Conservation (phyloP, 352 stramenopile species). For the Globisporangium nunn region DNA sequence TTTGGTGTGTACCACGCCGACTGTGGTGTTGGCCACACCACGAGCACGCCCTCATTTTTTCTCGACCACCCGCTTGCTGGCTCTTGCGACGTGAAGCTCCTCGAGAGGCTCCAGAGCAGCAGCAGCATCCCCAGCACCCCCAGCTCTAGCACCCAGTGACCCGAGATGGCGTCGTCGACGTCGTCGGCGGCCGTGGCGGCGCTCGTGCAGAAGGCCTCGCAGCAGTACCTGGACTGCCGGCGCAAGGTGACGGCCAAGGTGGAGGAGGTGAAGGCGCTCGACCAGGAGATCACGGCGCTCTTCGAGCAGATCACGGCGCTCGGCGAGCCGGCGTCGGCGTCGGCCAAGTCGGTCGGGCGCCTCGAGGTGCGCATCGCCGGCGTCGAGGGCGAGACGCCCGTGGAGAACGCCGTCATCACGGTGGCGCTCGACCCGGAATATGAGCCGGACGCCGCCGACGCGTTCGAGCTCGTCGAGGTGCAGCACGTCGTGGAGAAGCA, state of each 20-base stretch:
- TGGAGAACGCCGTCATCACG: conserved; percentile 48
- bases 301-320: conserved; percentile 65
- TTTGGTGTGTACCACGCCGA: background rate
- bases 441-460: conserved; percentile 35
- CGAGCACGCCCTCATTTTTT: background rate
- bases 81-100: background rate
- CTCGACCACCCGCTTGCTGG: conserved; percentile 2
- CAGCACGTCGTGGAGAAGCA: conserved; percentile 54
- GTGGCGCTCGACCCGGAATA: conserved; percentile 75
- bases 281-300: conserved; percentile 62
- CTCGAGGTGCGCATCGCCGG: conserved; percentile 51
- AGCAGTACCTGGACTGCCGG: conserved; percentile 79
- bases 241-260: conserved; percentile 73
- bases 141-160: background rate
- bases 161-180: conserved; percentile 37
- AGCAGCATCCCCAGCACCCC: background rate
- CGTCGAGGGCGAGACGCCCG: conserved; percentile 51
- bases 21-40: background rate
- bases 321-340: conserved; percentile 25
- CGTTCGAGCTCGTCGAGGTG: conserved; percentile 32
- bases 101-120: background rate
- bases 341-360: conserved; percentile 63
- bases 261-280: conserved; percentile 67
- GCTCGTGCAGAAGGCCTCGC: conserved; percentile 69
- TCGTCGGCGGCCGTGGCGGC: conserved; percentile 44